Percentiles rank a stretch among this genome's conserved stretches.
Conservation (phyloP, 805 yeast species). For the Ogataea corticis region DNA sequence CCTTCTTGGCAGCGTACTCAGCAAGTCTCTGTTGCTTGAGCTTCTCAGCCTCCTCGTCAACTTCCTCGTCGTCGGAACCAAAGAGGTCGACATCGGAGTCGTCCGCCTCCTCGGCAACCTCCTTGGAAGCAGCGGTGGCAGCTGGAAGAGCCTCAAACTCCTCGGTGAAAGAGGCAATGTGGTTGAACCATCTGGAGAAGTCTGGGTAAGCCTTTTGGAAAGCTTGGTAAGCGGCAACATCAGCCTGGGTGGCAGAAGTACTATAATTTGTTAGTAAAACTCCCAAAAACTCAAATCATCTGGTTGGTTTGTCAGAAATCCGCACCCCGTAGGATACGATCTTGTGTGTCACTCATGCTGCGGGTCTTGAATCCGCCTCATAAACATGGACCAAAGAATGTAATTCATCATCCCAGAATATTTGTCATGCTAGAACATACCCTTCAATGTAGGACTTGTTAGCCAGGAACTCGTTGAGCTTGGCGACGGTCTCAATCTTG, state of each 20-base stretch:
- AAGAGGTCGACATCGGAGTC: constrained; percentile 91
- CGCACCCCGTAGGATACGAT: constrained; percentile 41
- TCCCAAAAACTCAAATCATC: background rate
- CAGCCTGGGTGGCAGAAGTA: constrained; percentile 92
- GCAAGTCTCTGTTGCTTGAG: constrained; percentile 97
- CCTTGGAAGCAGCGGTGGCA: constrained; percentile 61
- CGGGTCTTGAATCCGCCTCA: constrained; percentile 96
- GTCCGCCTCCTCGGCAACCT: constrained; percentile 69
- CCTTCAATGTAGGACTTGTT: constrained; percentile 95
- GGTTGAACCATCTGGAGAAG: constrained; percentile 98
- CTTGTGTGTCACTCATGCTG: constrained; percentile 79
- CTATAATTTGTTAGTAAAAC: constrained; percentile 40
- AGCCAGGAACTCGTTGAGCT: constrained; percentile 83
- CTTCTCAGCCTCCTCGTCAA: constrained; percentile 95
- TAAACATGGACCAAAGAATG: constrained; percentile 90
- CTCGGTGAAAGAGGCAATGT: constrained; percentile 89
- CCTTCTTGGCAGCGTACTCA: constrained; percentile 97
- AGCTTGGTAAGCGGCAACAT: constrained; percentile 91
- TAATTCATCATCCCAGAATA: constrained; percentile 14
- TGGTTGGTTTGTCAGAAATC: constrained; percentile 22
- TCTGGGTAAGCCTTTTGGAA: constrained; percentile 90
- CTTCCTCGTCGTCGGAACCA: constrained; percentile 94
- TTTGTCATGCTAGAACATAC: constrained; percentile 53
- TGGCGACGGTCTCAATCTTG: constrained; percentile 67
- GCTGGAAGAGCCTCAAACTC: constrained; percentile 84